Evolutionary conservation across 1,139 yeast species (phyloP), one percentile per base, ranked within the genome.

Genomic region (Debaryomyces nepalensis): DNA sequence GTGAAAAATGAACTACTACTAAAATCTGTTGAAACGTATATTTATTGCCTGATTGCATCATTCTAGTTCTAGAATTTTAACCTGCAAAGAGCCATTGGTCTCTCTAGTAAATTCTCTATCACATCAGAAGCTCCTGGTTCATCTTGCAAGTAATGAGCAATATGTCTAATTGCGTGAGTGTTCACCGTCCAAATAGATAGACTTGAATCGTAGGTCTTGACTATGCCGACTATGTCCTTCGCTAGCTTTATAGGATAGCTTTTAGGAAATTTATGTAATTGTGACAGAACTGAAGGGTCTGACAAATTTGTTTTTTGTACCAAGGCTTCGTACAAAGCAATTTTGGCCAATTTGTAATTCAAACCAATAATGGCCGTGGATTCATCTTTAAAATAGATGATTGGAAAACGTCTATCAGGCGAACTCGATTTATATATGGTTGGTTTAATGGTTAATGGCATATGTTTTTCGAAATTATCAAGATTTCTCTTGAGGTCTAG

Each of bases 181-280:
- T 61, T 66, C 20, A 64, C 61, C 1, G 74, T 62, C 75, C 75
- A 70, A 22, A 70, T 57, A 24, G 52, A 45, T 26, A 59, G 40
- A 44, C 66, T 68, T 7, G 57, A 50, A 39, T 69, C 71, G 44
- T 69, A 70, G 2, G 75, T 64, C 41, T 57, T 58, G 49, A 70
- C 47, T 14, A 70, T 68, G 0, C 75, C 77, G 37, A 71, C 56
- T 3, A 69, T 58, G 34, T 69, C 74, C 44, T 60, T 60, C n/a
- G 74, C 67, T 19, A 68, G 44, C 23, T 59, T 56, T 36, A 59
- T 58, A 6, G 56, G 51, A 43, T 61, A 64, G 33, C 59, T 55
- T 9, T 53, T 48, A 1, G 70, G 62, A 42, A 58, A 63, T 24
- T 54, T 53, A 4, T 51, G 50, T 5, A 59, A 43, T 30, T 63